These are phyloP conservation scores for Fusarium globosum DNA, from an alignment of 2,329 filamentous ascomycete species.

Conservation along the genomic window DNA sequence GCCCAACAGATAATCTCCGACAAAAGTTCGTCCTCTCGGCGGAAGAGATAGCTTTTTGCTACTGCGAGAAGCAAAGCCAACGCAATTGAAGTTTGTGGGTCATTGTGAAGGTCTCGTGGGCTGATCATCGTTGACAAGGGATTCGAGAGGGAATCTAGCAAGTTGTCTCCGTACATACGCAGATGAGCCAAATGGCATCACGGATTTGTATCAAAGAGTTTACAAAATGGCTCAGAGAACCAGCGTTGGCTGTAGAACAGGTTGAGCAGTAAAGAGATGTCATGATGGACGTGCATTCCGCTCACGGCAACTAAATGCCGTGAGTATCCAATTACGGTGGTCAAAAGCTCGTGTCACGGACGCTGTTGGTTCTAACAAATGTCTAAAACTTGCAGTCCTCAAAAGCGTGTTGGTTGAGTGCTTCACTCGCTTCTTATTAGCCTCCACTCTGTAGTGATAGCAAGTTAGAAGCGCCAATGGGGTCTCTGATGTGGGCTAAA, in stretches of 20 bases:
- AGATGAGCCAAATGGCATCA: too few relatives aligned
- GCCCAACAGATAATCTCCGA: background rate
- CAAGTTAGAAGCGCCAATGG: background rate
- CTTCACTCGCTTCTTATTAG: background rate
- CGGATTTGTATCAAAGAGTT: background rate
- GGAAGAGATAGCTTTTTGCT: background rate
- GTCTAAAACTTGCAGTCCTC: background rate
- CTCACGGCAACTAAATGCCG: background rate
- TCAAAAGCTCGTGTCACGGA: background rate
- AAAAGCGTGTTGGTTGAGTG: background rate
- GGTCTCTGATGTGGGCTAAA: background rate
- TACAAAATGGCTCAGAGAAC: background rate
- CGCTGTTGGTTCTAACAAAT: background rate
- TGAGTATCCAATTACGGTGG: background rate
- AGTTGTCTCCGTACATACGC: background rate
- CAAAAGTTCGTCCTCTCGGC: background rate
- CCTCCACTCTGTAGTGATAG: background rate
- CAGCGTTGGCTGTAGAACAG: background rate
- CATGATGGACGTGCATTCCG: background rate
- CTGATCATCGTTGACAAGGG: background rate
- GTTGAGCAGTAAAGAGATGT: fast-evolving
- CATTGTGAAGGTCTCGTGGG: fast-evolving
- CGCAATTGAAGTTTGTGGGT: background rate
- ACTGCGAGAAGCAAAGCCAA: background rate
- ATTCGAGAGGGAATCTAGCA: fast-evolving